Evolutionary conservation across 768 basidiomycete genomes (phyloP).

Genomic region (Phanerochaete carnosa): DNA sequence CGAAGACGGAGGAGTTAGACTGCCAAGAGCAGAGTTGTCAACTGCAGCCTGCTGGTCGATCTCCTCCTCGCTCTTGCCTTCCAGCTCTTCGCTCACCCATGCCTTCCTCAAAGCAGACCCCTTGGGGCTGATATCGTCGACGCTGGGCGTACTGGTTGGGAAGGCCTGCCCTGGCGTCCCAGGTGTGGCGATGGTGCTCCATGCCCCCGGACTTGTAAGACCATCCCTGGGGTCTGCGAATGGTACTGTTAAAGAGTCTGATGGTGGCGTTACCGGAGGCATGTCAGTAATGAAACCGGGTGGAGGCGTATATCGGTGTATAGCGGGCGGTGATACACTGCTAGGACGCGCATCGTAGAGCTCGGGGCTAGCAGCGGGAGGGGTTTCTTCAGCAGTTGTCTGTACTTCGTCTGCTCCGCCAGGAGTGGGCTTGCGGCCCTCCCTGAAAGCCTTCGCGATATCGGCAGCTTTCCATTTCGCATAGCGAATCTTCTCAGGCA

Average conservation of each 20-base stretch:
- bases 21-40: neutral
- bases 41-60: conserved; percentile 7
- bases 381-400: conserved; percentile 24
- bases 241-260: conserved; percentile 4
- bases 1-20: conserved; percentile 13
- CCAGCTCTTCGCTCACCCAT: conserved; percentile 44
- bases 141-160: conserved; percentile 4
- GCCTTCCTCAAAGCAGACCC: conserved; percentile 22
- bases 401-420: conserved; percentile 61
- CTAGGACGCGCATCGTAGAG: neutral
- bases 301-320: conserved; percentile 1
- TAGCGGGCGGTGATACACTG: conserved; percentile 3
- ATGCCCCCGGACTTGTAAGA: conserved; percentile 50
- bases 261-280: conserved; percentile 11
- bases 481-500: conserved; percentile 86
- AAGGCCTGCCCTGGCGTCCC: conserved; percentile 36
- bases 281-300: neutral
- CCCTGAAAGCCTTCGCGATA: conserved; percentile 92
- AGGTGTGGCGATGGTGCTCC: conserved; percentile 79
- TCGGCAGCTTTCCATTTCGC: conserved; percentile 98
- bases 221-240: conserved; percentile 20
- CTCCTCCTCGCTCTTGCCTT: conserved; percentile 28
- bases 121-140: conserved; percentile 15
- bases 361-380: conserved; percentile 13
- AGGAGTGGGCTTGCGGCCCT: conserved; percentile 79